Base-by-base conservation (phyloP, 352 stramenopile genomes). In the Phytophthora citricola region DNA sequence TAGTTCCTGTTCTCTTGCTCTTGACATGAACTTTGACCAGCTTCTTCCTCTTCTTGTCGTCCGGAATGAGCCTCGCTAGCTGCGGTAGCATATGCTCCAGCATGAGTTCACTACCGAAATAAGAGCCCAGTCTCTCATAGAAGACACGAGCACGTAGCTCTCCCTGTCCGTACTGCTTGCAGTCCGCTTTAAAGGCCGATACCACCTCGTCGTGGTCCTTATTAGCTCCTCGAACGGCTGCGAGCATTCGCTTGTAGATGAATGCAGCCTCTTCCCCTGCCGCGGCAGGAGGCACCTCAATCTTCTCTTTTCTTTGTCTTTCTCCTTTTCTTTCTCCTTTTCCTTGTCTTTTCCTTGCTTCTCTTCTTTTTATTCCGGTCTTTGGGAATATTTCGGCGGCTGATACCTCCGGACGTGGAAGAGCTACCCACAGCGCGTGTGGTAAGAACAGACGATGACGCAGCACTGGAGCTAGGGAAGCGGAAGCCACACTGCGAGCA, bases 241-340 rank as follows among this genome's bases (percentile, higher is more conserved):
- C 85, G 20, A 95, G 68, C 76, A 95, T 89, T 27, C 81, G 73
- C 63, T 90, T 93, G 76, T 95, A 95, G 52, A 95, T 92, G 14
- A 76, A 41, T 9, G 80, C 81, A 5, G 87, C 87, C 57, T 95
- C 85, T 38, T 92, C 83, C 6, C 87, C 87, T 2, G 74, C 74
- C 4, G 87, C 87, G 2, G 83, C 83, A 0, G 76, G 71, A 20
- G 87, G 87, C 1, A 92, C 75, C 44, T 61, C 76, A 65, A 52
- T 46, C 40, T 44, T 77, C n/a, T 65, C 58, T 20, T 76, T 9
- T 77, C 53, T 14, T 67, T 68, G 31, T 31, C 9, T 31, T 62
- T 29, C 12, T 58, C 31, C 31, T 54, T 2, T 45, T 62, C 54
- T 50, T 66, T 75, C 24, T 26, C 24, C 24, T 26, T 8, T 62